Evolutionary conservation across 169 alveolate species (phyloP).

Genomic region (Eimeria mitis): DNA sequence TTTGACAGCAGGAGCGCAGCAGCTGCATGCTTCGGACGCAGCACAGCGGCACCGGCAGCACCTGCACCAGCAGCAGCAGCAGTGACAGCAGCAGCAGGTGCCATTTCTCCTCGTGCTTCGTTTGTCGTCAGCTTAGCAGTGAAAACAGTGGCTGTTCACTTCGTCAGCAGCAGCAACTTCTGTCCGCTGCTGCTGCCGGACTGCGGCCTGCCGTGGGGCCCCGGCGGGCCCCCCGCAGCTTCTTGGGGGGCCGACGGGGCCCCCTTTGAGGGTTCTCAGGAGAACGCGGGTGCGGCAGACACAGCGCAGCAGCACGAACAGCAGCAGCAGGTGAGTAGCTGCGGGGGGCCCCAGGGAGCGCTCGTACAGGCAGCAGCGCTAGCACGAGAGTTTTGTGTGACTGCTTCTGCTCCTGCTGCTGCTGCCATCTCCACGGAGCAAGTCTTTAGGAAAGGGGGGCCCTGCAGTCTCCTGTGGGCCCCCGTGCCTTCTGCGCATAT

Average conservation of each 20-base stretch:
- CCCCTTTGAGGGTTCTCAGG: not conserved
- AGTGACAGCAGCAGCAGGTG: constrained; percentile 12
- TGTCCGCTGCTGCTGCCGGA: constrained; percentile 50
- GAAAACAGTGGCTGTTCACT: constrained; percentile 17
- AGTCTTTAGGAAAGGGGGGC: not conserved
- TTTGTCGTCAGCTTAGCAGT: constrained; percentile 30
- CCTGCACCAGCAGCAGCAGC: constrained; percentile 10
- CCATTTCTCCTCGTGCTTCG: constrained; percentile 29
- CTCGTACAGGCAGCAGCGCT: not conserved
- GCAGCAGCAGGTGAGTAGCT: constrained; percentile 1
- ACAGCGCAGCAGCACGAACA: not conserved
- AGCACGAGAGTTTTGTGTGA: not conserved
- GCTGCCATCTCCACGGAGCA: not conserved
- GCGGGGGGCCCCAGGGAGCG: not conserved
- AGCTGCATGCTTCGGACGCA: too few species aligned
- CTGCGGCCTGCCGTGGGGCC: constrained; percentile 10
- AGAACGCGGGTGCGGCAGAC: not conserved
- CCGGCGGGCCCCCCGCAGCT: constrained; percentile 31
- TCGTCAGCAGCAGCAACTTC: constrained; percentile 38
- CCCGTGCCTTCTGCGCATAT: constrained; percentile 17
- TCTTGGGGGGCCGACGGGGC: not conserved
- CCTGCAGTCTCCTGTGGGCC: constrained; percentile 31
- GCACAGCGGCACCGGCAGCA: too few species aligned
- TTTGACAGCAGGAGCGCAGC: constrained; percentile 11
- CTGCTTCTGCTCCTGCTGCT: constrained; percentile 18